Conservation (phyloP, 139 green algal genomes). For the Tetraselmis striata region DNA sequence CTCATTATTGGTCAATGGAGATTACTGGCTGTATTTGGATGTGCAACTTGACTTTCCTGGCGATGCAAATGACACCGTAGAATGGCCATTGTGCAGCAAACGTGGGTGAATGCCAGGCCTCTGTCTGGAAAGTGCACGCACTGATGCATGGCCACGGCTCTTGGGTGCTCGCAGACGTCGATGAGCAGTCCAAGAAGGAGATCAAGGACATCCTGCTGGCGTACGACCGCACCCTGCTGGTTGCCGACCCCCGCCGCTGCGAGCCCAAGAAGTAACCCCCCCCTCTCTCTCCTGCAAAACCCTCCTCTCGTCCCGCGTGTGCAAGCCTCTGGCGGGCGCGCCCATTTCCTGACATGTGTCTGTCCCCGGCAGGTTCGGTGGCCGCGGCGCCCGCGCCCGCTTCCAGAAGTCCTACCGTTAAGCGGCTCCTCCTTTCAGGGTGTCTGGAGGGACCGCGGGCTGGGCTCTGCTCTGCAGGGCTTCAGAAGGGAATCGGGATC, state of each 20-base stretch:
- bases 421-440: conserved; percentile 11
- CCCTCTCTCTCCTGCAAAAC: conserved; percentile 4
- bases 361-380: conserved; percentile 77
- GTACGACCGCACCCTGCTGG: conserved; percentile 96
- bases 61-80: too few relatives aligned
- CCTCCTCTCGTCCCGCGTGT: neutral
- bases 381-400: conserved; percentile 84
- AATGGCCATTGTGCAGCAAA: too few relatives aligned
- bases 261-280: conserved; percentile 96
- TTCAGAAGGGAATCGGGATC: neutral
- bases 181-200: conserved; percentile 95
- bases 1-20: too few relatives aligned
- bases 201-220: conserved; percentile 94
- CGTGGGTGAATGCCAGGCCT: too few relatives aligned
- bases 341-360: neutral
- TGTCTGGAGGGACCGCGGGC: neutral
- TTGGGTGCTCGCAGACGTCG: conserved; percentile 89
- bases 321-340: neutral
- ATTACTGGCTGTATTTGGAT: too few relatives aligned
- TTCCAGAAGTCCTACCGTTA: conserved; percentile 99
- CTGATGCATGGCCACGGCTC: too few relatives aligned
- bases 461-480: neutral
- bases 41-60: too few relatives aligned
- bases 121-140: too few relatives aligned
- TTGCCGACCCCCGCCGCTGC: conserved; percentile 92